Base-by-base conservation (phyloP, 768 basidiomycete genomes). In the Boletus tylopilopsis region DNA sequence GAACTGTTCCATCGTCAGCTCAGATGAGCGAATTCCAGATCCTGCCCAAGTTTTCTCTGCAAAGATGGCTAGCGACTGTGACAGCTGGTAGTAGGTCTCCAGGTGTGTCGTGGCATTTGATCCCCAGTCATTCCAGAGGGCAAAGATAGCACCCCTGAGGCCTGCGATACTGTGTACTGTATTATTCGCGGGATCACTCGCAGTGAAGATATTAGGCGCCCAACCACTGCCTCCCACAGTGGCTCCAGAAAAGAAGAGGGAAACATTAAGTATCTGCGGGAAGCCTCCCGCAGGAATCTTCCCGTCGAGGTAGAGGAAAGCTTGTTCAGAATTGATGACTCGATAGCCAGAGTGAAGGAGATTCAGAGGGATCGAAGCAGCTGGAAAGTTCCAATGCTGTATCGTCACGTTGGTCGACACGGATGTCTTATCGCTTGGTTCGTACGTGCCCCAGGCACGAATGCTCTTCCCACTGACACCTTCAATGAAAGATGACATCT, bases 1-100 rank as follows among this genome's bases (percentile, higher is more conserved):
- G 44, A 76, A 76, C 40, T 73, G 62, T 1, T 56, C 59, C 16
- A 63, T 63, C 2, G 70, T 64, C 45, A 76, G 63, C 50, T 56
- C 66, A 1, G 67, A 65, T 0, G 52, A 29, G 27, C 73, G 71
- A 12, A 68, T 52, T 9, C 60, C 71, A 22, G 71, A 70, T 13
- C 74, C 73, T 9, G 73, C 62, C 75, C 75, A 76, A 8, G 70
- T 59, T 53, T 75, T 75, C 57, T 75, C 75, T 1, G 59, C 69
- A 44, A 76, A 68, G 6, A 73, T 63, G 6, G 73, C 71, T 21
- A 74, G 48, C 25, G 72, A 73, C 34, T 64, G 68, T 7, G 73
- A 63, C 8, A 76, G 61, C 44, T 75, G 71, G 54, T 73, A 73
- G 51, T 74, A 75, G 2, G 68, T 67, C 61, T 76, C 75, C 11